Conservation (phyloP, 176 grass and related monocot genomes). For the Areca catechu region DNA sequence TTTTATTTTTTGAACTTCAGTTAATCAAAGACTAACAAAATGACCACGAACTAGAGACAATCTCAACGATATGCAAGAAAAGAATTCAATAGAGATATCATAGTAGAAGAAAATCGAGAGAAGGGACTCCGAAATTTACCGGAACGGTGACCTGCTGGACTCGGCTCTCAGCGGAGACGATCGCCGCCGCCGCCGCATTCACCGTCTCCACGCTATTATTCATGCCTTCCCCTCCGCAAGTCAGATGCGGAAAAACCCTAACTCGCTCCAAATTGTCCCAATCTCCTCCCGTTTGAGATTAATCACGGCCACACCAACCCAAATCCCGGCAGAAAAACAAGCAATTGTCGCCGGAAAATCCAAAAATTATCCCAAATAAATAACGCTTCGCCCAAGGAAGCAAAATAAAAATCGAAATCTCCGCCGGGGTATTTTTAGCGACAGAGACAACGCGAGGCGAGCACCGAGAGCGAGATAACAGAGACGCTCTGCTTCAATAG, state of each 20-base stretch:
- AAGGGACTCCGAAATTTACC: constrained; percentile 7
- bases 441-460: constrained; percentile 2
- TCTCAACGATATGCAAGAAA: too few relatives aligned
- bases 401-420: neutral
- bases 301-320: neutral
- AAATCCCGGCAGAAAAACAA: neutral
- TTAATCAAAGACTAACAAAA: too few relatives aligned
- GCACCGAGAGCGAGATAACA: constrained; percentile 1
- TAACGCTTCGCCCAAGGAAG: neutral
- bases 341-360: neutral
- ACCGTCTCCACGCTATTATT: constrained; percentile 75
- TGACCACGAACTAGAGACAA: too few relatives aligned
- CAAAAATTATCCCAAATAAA: neutral
- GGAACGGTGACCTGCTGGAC: constrained; percentile 49
- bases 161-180: constrained; percentile 54
- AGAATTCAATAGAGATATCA: too few relatives aligned
- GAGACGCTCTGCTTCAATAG: constrained; percentile 24
- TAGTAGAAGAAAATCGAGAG: too few relatives aligned
- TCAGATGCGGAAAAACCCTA: constrained; percentile 3
- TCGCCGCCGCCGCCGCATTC: constrained; percentile 75
- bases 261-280: constrained; percentile 1
- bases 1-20: too few relatives aligned
- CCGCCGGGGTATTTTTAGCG: neutral
- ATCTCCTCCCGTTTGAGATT: neutral
- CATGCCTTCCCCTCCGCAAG: constrained; percentile 45